Base-by-base conservation (phyloP, 2,329 filamentous ascomycete genomes). In the Ceratocystis destructans region DNA sequence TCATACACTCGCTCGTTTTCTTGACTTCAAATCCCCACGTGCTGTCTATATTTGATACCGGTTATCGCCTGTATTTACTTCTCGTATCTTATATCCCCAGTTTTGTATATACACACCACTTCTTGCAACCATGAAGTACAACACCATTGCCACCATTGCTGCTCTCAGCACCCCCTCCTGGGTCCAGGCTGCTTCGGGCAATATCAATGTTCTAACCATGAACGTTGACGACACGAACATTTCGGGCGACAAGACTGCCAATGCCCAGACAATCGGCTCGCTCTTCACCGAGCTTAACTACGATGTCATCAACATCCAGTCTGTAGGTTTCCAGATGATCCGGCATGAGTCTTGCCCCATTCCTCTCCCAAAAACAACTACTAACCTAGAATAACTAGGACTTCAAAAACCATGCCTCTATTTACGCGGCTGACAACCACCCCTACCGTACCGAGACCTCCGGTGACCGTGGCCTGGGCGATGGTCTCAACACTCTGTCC, bases 381-480 rank as follows among this genome's bases (percentile, higher is more conserved):
- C 64, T 68, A 55, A 68, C 64, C 33, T 20, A 5, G 6, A 12
- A 45, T 53, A 10, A 44, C 5, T 20, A 70, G 77, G 83, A 87
- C 72, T 87, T 87, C 77, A 86, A 86, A 74, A 88, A 83, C 73
- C 84, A 88, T 70, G 81, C 82, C 7, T 78, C 79, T 67, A 79
- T 88, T 69, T 88, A 87, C 73, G 76, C 76, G 7, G 82, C 81
- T 12, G 82, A 85, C 72, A 79, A 77, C 55, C 83, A 86, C 70
- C 77, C 82, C 2, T 80, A 81, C 73, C 79, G 85, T 64, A 87
- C 85, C 1, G 73, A 83, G 0, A 88, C 85, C 1, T 85, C 83
- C 4, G 85, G 86, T n/a, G 83, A 82, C 28, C 84, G 83, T 0
- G 80, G 77, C 0, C 78, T 87, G 69, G 86, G 86, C 10, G 82